phyloP scores from a whole-genome alignment of 1,139 yeast genomes.

The Yamadazyma diospyri region DNA sequence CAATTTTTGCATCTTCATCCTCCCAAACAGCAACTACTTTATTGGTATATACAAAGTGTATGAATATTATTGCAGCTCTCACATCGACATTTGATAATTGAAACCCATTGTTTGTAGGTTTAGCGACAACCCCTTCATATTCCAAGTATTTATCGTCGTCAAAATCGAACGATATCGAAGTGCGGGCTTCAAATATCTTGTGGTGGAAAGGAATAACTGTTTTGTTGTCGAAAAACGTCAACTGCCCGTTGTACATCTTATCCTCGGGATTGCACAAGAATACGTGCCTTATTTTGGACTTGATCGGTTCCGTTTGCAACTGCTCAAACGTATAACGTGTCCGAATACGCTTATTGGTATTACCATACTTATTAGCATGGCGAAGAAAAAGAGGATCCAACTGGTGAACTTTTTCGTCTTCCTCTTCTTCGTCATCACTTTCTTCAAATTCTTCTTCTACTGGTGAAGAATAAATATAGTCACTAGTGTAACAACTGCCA shows the following conservation, averaged over 20 bases:
- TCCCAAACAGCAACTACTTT: slow-evolving; percentile 25
- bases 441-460: slow-evolving; percentile 10
- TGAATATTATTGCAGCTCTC: slow-evolving; percentile 28
- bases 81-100: slow-evolving; percentile 18
- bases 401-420: slow-evolving; percentile 10
- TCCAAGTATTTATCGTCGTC: slow-evolving; percentile 18
- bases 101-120: slow-evolving; percentile 14
- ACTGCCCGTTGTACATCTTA: slow-evolving; percentile 15
- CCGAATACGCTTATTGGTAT: slow-evolving; percentile 15
- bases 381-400: slow-evolving; percentile 18
- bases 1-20: slow-evolving; percentile 18
- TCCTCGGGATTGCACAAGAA: slow-evolving; percentile 5
- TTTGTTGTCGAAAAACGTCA: slow-evolving; percentile 17
- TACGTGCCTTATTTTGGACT: slow-evolving; percentile 3
- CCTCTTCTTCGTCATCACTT: slow-evolving; percentile 15
- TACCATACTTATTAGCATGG: slow-evolving; percentile 15
- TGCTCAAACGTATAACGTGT: slow-evolving; percentile 18
- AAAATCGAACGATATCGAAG: slow-evolving; percentile 23
- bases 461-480: slow-evolving; percentile 24
- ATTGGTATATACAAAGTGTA: slow-evolving; percentile 35
- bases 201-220: slow-evolving; percentile 30
- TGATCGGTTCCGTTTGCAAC: slow-evolving; percentile 10
- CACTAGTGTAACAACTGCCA: slow-evolving; percentile 22
- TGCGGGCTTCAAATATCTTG: slow-evolving; percentile 25
- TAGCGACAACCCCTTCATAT: slow-evolving; percentile 21